Evolutionary conservation across 805 yeast genomes (phyloP).

Genomic region (Starmerella bacillaris): DNA sequence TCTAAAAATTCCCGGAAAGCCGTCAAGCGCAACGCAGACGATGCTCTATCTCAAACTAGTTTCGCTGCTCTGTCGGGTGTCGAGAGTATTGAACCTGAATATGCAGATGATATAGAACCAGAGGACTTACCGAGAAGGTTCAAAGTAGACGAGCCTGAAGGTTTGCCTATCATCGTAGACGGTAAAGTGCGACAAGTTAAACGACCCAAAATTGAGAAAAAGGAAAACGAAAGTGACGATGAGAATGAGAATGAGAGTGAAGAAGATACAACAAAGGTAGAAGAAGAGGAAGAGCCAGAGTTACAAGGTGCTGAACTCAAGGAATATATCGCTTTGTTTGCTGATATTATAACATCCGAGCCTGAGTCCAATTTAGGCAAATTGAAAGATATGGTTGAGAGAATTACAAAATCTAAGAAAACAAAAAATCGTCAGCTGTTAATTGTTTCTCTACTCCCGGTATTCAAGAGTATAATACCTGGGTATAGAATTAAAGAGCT

Average conservation of each 20-base stretch:
- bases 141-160: slow-evolving; percentile 34
- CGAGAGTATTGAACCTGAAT: slow-evolving; percentile 5
- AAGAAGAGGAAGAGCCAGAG: slow-evolving; percentile 27
- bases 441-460: slow-evolving; percentile 61
- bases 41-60: slow-evolving; percentile 2
- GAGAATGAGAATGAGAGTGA: slow-evolving; percentile 17
- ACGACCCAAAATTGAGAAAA: slow-evolving; percentile 17
- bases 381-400: slow-evolving; percentile 33
- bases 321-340: slow-evolving; percentile 69
- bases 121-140: slow-evolving; percentile 53
- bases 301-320: slow-evolving; percentile 45
- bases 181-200: slow-evolving; percentile 56
- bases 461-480: slow-evolving; percentile 73
- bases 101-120: slow-evolving; percentile 62
- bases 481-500: slow-evolving; percentile 72
- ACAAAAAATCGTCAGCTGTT: slow-evolving; percentile 52
- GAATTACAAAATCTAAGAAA: slow-evolving; percentile 16
- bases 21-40: slow-evolving; percentile 9
- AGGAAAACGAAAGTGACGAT: slow-evolving; percentile 16
- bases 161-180: slow-evolving; percentile 56
- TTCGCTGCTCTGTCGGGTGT: slow-evolving; percentile 8
- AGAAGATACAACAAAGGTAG: slow-evolving; percentile 14
- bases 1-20: slow-evolving; percentile 4
- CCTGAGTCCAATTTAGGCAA: slow-evolving; percentile 69
- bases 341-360: slow-evolving; percentile 60